Evolutionary conservation across 78 protist genomes (phyloP).

Genomic region (Dictyostelium capitatum): DNA sequence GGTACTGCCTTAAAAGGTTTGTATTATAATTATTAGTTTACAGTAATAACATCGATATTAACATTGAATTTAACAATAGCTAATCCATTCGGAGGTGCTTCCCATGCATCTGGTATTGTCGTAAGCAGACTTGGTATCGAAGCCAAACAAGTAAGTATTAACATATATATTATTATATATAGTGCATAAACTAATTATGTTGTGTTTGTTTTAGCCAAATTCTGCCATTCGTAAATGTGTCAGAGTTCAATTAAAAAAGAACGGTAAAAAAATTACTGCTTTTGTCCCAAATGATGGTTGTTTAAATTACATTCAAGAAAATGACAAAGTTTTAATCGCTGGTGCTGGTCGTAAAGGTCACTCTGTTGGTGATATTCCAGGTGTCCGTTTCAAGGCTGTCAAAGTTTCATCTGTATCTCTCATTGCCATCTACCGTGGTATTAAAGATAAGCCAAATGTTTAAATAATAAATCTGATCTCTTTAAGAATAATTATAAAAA

Average conservation of each 20-base stretch:
- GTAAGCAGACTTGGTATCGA: conserved; percentile 96
- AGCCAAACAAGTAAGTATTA: conserved; percentile 33
- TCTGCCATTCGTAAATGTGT: conserved; percentile 99
- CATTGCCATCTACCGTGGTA: conserved; percentile 87
- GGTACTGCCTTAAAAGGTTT: conserved; percentile 91
- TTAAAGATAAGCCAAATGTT: conserved; percentile 96
- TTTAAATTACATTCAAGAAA: conserved; percentile 99
- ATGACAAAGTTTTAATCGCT: conserved; percentile 99
- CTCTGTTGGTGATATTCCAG: conserved; percentile 99
- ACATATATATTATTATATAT: background rate
- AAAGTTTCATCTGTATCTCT: conserved; percentile 98
- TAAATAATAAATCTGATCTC: conserved; percentile 10
- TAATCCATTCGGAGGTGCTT: conserved; percentile 98
- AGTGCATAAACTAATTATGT: background rate
- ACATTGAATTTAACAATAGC: conserved; percentile 35
- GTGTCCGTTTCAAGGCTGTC: conserved; percentile 99
- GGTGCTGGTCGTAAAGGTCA: conserved; percentile 99
- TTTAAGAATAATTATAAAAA: background rate
- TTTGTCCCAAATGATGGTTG: conserved; percentile 99
- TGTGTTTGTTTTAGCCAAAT: conserved; percentile 96
- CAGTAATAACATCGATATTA: too few species aligned
- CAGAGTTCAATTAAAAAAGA: conserved; percentile 99
- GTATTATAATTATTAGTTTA: too few species aligned
- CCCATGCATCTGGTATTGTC: conserved; percentile 99
- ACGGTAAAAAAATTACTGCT: conserved; percentile 99